Conservation (phyloP, 2,329 filamentous ascomycete genomes). For the Venturia asperata region DNA sequence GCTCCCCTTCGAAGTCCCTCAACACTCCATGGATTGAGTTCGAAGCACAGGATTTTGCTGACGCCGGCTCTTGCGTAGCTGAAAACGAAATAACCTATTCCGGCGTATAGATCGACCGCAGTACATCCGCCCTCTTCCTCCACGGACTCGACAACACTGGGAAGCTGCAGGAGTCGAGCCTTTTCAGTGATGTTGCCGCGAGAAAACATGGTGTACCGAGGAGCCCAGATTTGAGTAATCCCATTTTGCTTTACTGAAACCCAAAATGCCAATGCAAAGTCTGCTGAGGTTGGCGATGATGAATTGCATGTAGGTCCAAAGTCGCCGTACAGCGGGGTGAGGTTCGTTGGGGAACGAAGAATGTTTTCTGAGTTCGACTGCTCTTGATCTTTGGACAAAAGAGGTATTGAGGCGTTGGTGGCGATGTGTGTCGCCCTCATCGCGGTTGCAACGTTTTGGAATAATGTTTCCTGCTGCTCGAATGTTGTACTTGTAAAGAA, state of each 20-base stretch:
- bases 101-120: slow-evolving; percentile 75
- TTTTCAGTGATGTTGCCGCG: slow-evolving; percentile 89
- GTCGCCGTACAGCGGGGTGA: slow-evolving; percentile 64
- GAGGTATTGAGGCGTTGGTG: slow-evolving; percentile 50
- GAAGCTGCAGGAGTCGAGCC: slow-evolving; percentile 56
- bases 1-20: slow-evolving; percentile 40
- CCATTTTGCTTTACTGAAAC: slow-evolving; percentile 65
- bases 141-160: slow-evolving; percentile 28
- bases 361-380: slow-evolving; percentile 49
- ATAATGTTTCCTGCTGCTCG: slow-evolving; percentile 29
- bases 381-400: slow-evolving; percentile 19
- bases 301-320: slow-evolving; percentile 53
- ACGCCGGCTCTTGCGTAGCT: slow-evolving; percentile 68
- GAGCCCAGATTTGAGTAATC: slow-evolving; percentile 79
- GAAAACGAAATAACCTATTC: slow-evolving; percentile 91
- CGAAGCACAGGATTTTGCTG: slow-evolving; percentile 70
- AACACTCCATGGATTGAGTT: slow-evolving; percentile 60
- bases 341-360: slow-evolving; percentile 62
- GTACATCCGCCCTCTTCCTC: slow-evolving; percentile 25
- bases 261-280: slow-evolving; percentile 70
- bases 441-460: slow-evolving; percentile 34
- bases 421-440: slow-evolving; percentile 51
- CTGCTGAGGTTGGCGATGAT: slow-evolving; percentile 32
- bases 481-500: slow-evolving; percentile 24
- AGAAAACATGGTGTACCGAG: slow-evolving; percentile 88